A percentile compares a stretch with the other conserved stretches of the same genome.
phyloP scores from a whole-genome alignment of 768 basidiomycete species.

The Lepiota subincarnata region DNA sequence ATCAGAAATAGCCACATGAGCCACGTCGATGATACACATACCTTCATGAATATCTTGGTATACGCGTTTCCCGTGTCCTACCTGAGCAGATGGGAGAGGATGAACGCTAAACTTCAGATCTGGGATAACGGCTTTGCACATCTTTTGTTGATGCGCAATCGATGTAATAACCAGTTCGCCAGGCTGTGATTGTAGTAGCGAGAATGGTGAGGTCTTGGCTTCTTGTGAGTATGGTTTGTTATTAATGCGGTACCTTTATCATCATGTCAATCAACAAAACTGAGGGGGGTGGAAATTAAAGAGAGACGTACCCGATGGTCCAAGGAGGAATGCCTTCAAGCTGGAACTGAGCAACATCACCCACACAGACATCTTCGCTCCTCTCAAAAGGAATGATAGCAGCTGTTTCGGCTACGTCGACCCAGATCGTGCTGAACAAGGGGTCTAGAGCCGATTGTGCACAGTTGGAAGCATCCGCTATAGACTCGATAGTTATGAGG shows the following conservation, averaged over 20 bases:
- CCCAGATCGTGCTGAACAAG: conserved; percentile 60
- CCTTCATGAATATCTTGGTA: conserved; percentile 91
- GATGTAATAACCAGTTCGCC: conserved; percentile 86
- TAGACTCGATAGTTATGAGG: conserved; percentile 69
- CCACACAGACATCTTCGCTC: conserved; percentile 81
- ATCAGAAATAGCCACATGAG: neutral
- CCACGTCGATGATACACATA: conserved; percentile 24
- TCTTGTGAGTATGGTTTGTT: conserved; percentile 70
- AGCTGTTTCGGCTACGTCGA: conserved; percentile 96
- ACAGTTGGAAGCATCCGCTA: conserved; percentile 81
- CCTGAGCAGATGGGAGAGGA: conserved; percentile 81
- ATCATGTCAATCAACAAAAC: neutral
- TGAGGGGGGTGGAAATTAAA: conserved; percentile 13
- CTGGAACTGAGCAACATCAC: conserved; percentile 87
- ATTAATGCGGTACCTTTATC: conserved; percentile 71
- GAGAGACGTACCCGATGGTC: conserved; percentile 66
- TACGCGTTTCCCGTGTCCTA: conserved; percentile 78
- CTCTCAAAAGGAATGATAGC: conserved; percentile 83
- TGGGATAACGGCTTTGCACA: conserved; percentile 79
- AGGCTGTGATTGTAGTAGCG: conserved; percentile 73
- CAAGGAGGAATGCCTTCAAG: conserved; percentile 93
- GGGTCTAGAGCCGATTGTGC: conserved; percentile 68
- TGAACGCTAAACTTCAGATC: conserved; percentile 76
- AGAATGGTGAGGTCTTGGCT: conserved; percentile 78
- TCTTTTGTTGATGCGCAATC: conserved; percentile 89